Conservation (phyloP, 805 yeast species). For the Torulaspora franciscae region DNA sequence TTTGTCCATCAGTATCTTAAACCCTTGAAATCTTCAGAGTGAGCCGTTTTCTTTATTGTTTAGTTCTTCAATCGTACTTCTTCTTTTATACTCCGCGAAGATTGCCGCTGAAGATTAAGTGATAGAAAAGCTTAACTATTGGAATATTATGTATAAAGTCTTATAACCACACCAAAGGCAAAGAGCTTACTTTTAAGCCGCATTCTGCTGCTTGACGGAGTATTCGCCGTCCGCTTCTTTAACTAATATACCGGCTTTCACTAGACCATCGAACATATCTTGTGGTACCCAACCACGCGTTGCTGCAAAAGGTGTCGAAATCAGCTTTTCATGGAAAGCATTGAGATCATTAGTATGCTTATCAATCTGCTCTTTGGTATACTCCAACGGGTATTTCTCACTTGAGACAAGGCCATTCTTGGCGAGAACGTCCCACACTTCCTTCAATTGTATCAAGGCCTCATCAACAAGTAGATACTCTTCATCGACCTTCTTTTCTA, state of each 20-base stretch:
- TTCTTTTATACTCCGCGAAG: background rate
- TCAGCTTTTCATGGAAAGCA: conserved; percentile 61
- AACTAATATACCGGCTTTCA: conserved; percentile 63
- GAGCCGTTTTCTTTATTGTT: background rate
- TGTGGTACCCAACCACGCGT: conserved; percentile 96
- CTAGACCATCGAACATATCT: conserved; percentile 73
- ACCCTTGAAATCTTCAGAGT: background rate
- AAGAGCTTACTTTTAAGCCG: background rate
- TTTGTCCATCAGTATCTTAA: conserved; percentile 14
- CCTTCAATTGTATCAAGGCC: conserved; percentile 56
- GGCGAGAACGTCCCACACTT: conserved; percentile 64
- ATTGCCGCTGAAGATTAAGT: background rate
- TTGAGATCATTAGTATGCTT: conserved; percentile 54
- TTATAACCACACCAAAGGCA: background rate
- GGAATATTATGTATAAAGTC: background rate
- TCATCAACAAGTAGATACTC: conserved; percentile 64
- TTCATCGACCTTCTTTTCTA: conserved; percentile 51
- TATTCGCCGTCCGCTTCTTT: conserved; percentile 57
- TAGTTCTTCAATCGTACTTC: background rate
- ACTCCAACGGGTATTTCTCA: conserved; percentile 55
- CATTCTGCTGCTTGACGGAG: conserved; percentile 39
- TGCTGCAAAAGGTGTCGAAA: conserved; percentile 76
- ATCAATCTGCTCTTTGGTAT: conserved; percentile 54
- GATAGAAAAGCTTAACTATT: background rate
- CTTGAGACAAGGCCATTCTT: conserved; percentile 52